These are phyloP conservation scores for Paraphysoderma sedebokerense DNA, from an alignment of 371 early-diverging fungal species.

Conservation along the genomic window DNA sequence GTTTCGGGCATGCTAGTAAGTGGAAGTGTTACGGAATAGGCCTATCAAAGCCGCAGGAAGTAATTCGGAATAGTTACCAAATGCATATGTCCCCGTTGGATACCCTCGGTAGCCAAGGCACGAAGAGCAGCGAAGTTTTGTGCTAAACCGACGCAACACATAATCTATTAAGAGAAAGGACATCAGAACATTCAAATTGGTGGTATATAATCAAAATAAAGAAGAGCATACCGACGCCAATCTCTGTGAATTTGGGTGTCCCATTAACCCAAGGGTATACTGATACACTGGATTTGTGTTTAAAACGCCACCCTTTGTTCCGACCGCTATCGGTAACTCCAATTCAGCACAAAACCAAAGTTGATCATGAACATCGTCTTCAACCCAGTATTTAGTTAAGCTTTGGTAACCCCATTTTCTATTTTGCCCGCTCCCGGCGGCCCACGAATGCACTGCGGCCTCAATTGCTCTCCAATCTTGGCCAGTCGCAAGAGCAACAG, in stretches of 20 bases:
- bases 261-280: slow-evolving; percentile 38
- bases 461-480: slow-evolving; percentile 61
- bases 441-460: slow-evolving; percentile 44
- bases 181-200: not conserved
- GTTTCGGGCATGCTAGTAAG: slow-evolving; percentile 44
- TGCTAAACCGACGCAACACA: slow-evolving; percentile 44
- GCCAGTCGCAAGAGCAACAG: slow-evolving; percentile 50
- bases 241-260: slow-evolving; percentile 31
- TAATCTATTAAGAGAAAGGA: slow-evolving; percentile 10
- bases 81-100: slow-evolving; percentile 48
- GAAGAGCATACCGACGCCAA: slow-evolving; percentile 28
- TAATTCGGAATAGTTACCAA: slow-evolving; percentile 4
- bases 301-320: slow-evolving; percentile 45
- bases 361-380: slow-evolving; percentile 16
- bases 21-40: not conserved
- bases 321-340: slow-evolving; percentile 45
- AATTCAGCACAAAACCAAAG: slow-evolving; percentile 38
- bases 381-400: slow-evolving; percentile 43
- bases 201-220: not conserved
- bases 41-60: slow-evolving; percentile 3
- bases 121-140: slow-evolving; percentile 55
- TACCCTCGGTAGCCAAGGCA: slow-evolving; percentile 48
- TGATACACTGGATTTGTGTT: slow-evolving; percentile 43
- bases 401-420: slow-evolving; percentile 22
- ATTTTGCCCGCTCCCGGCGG: slow-evolving; percentile 17